Conservation (phyloP, 768 basidiomycete species). For the Tephrocybe sp. region DNA sequence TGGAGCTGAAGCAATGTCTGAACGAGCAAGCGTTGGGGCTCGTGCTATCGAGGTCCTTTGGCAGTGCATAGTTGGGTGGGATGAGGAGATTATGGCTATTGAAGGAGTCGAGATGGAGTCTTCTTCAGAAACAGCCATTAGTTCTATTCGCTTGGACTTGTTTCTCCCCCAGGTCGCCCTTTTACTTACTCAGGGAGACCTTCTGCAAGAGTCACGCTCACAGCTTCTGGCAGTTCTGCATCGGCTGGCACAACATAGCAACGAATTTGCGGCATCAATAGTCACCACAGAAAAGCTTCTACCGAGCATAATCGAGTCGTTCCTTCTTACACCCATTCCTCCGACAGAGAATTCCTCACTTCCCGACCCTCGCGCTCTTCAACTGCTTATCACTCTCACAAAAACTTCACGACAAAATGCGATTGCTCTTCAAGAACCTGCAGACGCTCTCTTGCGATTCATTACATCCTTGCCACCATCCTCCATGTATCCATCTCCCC, state of each 20-base stretch:
- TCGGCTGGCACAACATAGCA: conserved; percentile 60
- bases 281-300: conserved; percentile 51
- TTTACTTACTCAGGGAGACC: conserved; percentile 36
- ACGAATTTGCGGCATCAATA: conserved; percentile 49
- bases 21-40: conserved; percentile 64
- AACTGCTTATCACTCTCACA: conserved; percentile 56
- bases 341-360: conserved; percentile 29
- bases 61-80: conserved; percentile 72
- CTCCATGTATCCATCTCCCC: conserved; percentile 38
- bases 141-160: conserved; percentile 34
- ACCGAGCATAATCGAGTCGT: conserved; percentile 47
- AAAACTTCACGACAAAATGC: conserved; percentile 71
- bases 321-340: conserved; percentile 54
- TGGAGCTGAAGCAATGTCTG: conserved; percentile 62
- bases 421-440: conserved; percentile 45
- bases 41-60: conserved; percentile 71
- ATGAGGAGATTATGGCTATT: conserved; percentile 32
- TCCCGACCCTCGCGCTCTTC: conserved; percentile 52
- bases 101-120: conserved; percentile 49
- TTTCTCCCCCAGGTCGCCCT: conserved; percentile 49
- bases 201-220: conserved; percentile 45
- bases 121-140: conserved; percentile 26
- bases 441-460: conserved; percentile 73
- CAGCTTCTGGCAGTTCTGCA: conserved; percentile 60
- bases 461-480: conserved; percentile 51